Base-by-base conservation (phyloP, 2,329 filamentous ascomycete species). In the Trichoderma aggressivum region DNA sequence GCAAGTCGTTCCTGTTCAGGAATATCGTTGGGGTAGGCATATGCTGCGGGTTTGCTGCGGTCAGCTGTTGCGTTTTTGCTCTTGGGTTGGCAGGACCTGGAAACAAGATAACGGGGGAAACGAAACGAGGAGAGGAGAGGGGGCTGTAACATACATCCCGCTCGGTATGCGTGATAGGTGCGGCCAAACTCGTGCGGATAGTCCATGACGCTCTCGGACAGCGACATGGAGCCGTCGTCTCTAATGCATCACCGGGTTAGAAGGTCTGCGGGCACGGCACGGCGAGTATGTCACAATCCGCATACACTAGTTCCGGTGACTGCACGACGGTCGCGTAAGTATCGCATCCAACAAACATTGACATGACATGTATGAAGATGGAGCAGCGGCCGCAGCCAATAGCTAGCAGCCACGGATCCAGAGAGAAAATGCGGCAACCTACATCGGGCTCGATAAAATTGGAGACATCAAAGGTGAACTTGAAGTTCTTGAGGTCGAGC, bases 191-290 rank as follows among this genome's bases (percentile, higher is more conserved):
- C 80, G 66, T 81, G 79, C 1, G 82, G 82, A 39, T 81, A 84
- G 70, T 80, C 77, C 72, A 78, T 77, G 16, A 84, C 80, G 72
- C 82, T 83, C 50, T 83, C 81, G 14, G 81, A 79, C 60, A 84
- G 72, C 14, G 82, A 83, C 58, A 43, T 24, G 7, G 56, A 32
- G 39, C 60, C 65, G 65, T 60, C 56, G 21, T 53, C 47, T 24
- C 47, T 53, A 53, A 34, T 43, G 55, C 28, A 16, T n/a, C 26
- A 26, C 12, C 34, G 21, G 10, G 55, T 60, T 50, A 68, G 65
- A 61, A 53, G 21, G 10, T 24, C 56, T 32, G 43, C n/a, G 11
- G 32, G 36, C 21, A 16, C 39, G 32, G 36, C 21, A 16, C 39
- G 28, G 16, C 14, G 11, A 24, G 7, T 28, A 26, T 30, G 32